These are phyloP conservation scores for Parascedosporium putredinis DNA, from an alignment of 2,329 filamentous ascomycete species.

Conservation along the genomic window DNA sequence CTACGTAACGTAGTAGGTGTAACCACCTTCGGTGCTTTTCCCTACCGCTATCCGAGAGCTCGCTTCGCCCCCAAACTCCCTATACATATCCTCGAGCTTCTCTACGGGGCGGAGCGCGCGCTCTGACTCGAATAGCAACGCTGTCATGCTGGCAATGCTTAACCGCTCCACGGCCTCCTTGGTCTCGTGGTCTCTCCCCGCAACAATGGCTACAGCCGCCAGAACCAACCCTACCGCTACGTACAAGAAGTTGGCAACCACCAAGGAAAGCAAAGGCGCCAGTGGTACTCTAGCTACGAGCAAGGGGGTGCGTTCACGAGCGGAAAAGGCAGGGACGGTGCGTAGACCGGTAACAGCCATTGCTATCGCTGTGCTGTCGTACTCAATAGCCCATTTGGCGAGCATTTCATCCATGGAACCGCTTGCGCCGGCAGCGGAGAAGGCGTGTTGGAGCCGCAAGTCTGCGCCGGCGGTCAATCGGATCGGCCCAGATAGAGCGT, in stretches of 20 bases:
- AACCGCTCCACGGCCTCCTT: not conserved
- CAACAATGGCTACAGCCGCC: not conserved
- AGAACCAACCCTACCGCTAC: not conserved
- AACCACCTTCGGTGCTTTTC: not conserved
- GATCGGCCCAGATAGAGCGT: not conserved
- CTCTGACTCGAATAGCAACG: not conserved
- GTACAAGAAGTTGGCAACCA: not conserved
- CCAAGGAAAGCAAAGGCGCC: not conserved
- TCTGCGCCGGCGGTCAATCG: not conserved
- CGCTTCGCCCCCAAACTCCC: not conserved
- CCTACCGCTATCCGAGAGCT: not conserved
- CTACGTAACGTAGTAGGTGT: too few relatives aligned
- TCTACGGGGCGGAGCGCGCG: not conserved
- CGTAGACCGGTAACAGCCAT: not conserved
- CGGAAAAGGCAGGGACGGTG: not conserved
- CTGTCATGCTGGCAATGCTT: not conserved
- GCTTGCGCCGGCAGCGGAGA: not conserved
- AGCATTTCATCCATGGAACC: not conserved
- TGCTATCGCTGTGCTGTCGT: not conserved
- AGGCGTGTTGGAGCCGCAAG: not conserved
- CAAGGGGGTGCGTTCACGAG: not conserved
- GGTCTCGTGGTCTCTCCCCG: not conserved
- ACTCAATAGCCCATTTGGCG: not conserved
- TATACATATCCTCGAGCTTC: not conserved
- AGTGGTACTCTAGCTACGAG: not conserved